Base-by-base conservation (phyloP, 495 filamentous ascomycete genomes). In the Elasticomyces elasticus region DNA sequence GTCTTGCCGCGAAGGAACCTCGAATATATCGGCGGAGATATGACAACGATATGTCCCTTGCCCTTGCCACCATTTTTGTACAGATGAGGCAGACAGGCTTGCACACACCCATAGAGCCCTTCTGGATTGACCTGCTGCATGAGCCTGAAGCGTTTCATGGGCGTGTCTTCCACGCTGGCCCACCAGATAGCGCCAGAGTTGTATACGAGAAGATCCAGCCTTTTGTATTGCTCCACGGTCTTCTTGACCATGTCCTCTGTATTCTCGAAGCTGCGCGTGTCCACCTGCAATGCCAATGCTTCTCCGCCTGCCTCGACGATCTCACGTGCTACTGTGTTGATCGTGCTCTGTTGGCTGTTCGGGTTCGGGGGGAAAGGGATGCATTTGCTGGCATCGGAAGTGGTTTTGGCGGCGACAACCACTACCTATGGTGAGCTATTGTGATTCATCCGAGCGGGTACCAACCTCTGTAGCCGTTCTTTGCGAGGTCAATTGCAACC, bases 131-230 rank as follows among this genome's bases (percentile, higher is more conserved):
- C 80, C 22, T 75, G 72, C 66, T 92, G 86, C 84, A 94, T 84
- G 19, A 94, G 75, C 61, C 79, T 80, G 70, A 88, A 94, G 7
- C 87, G 76, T 66, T 85, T 86, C 61, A 83, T 72, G 1, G 88
- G 86, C 5, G 87, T 94, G 19, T 76, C 74, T 43, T 79, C 76
- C 1, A 94, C 79, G 30, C 83, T 78, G 0, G 83, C 76, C 88
- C 88, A 94, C 82, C 83, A 91, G 52, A 94, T 90, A 0, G 88
- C 87, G 23, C 88, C 87, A 0, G 83, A 81, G 66, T 94, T 94
- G 72, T 92, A 61, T 47, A 94, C 66, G 1, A 92, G 66, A 0
- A 83, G 80, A 63, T 92, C 85, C 6, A 94, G 70, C 27, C 74
- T 75, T 41, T 72, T 70, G 63, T 85, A 84, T n/a, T 68, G 69